Evolutionary conservation across 441 rosid genomes (phyloP).

Genomic region (Syzygium malaccense): DNA sequence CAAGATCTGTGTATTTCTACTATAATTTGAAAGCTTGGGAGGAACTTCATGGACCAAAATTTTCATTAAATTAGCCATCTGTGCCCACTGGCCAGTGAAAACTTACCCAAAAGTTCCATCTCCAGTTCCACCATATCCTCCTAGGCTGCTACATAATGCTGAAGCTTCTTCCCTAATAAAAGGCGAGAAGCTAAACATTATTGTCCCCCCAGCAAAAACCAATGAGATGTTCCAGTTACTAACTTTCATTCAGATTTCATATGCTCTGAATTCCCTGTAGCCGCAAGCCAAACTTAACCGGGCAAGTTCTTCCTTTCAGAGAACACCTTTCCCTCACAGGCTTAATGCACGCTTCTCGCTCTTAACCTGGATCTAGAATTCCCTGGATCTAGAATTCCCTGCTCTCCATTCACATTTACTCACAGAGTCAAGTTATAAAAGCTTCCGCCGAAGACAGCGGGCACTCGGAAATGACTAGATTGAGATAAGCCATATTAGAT

Average conservation of each 20-base stretch:
- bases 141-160: not conserved
- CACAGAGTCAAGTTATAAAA: not conserved
- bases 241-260: not conserved
- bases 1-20: too few species aligned
- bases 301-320: not conserved
- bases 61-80: not conserved
- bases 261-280: not conserved
- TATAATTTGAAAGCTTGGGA: too few species aligned
- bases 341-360: not conserved
- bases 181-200: not conserved
- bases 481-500: not conserved
- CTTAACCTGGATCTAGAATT: not conserved
- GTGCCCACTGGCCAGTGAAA: not conserved
- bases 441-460: not conserved
- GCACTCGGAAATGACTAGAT: not conserved
- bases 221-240: not conserved
- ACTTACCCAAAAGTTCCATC: not conserved
- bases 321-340: not conserved
- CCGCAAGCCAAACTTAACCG: not conserved
- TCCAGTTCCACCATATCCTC: not conserved
- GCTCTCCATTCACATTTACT: not conserved
- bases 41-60: not conserved
- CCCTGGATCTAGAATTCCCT: not conserved
- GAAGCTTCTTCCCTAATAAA: not conserved
- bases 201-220: not conserved